phyloP scores from a whole-genome alignment of 1,284 basidiomycete species.

The Singerocomus rubriflavus region DNA sequence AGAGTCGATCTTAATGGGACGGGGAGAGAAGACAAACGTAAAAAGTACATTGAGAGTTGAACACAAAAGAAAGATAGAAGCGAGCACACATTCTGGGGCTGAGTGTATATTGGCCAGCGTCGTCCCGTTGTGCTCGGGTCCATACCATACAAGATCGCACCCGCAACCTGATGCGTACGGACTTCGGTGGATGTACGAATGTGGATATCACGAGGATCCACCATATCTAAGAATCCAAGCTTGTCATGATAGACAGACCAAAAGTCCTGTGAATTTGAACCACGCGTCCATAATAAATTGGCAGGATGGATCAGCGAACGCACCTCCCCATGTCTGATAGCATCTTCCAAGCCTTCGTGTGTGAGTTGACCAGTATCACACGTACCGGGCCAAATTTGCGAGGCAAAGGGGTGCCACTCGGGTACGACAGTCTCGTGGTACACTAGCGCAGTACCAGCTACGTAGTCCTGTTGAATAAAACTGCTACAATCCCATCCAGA shows the following conservation, averaged over 20 bases:
- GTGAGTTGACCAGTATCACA: slow-evolving; percentile 56
- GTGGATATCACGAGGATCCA: slow-evolving; percentile 42
- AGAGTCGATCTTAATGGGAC: slow-evolving; percentile 44
- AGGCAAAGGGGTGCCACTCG: slow-evolving; percentile 44
- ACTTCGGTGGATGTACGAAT: slow-evolving; percentile 46
- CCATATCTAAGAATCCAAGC: slow-evolving; percentile 41
- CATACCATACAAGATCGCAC: slow-evolving; percentile 51
- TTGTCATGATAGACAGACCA: slow-evolving; percentile 46
- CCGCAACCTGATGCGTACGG: slow-evolving; percentile 50
- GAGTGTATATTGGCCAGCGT: slow-evolving; percentile 42
- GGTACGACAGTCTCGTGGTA: slow-evolving; percentile 42
- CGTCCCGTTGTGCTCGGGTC: slow-evolving; percentile 37
- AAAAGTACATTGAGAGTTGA: background rate
- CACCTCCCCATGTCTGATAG: slow-evolving; percentile 48
- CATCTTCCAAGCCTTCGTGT: slow-evolving; percentile 45
- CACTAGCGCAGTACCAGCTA: slow-evolving; percentile 34
- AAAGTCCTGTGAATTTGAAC: slow-evolving; percentile 40
- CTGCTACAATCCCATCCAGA: slow-evolving; percentile 42
- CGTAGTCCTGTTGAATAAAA: slow-evolving; percentile 38
- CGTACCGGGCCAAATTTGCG: slow-evolving; percentile 53
- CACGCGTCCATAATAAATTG: background rate
- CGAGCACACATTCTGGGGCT: slow-evolving; percentile 37
- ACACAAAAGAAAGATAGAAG: background rate
- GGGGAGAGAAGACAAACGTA: background rate
- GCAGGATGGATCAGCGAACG: background rate